A percentile compares a stretch with the other conserved stretches of the same genome.
These are phyloP conservation scores for Inonotus obliquus DNA, from an alignment of 1,284 basidiomycete species.

Conservation along the genomic window DNA sequence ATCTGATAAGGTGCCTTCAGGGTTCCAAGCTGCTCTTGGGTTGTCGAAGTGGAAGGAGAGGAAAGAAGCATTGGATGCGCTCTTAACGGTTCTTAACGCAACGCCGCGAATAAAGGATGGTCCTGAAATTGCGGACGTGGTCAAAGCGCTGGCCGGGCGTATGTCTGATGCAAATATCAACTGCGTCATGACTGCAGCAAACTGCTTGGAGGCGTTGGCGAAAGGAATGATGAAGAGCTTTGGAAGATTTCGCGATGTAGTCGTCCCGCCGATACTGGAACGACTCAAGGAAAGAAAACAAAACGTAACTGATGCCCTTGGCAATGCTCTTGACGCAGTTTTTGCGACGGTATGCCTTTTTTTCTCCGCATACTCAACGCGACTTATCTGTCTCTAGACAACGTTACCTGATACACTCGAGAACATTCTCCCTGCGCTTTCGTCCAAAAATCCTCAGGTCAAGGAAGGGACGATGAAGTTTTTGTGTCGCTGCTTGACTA, in stretches of 20 bases:
- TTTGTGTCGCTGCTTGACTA: constrained; percentile 75
- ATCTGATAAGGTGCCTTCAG: constrained; percentile 67
- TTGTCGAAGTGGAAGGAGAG: constrained; percentile 99
- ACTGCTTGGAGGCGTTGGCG: constrained; percentile 83
- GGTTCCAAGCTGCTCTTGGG: constrained; percentile 68
- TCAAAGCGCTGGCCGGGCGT: constrained; percentile 74
- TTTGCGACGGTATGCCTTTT: constrained; percentile 67
- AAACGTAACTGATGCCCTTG: constrained; percentile 86
- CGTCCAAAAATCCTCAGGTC: constrained; percentile 95
- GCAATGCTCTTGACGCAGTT: constrained; percentile 84
- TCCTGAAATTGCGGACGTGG: constrained; percentile 68
- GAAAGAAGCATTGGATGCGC: constrained; percentile 86
- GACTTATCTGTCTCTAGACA: constrained; percentile 46
- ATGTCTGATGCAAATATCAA: constrained; percentile 94
- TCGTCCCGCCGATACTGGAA: constrained; percentile 82
- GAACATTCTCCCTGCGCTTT: constrained; percentile 74
- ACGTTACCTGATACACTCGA: constrained; percentile 81
- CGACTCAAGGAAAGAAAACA: constrained; percentile 94
- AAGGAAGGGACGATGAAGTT: constrained; percentile 94
- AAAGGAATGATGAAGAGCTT: constrained; percentile 78
- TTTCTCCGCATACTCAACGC: constrained; percentile 1
- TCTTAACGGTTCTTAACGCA: constrained; percentile 67
- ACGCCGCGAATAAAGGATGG: constrained; percentile 79
- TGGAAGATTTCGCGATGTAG: constrained; percentile 67
- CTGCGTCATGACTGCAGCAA: constrained; percentile 88